phyloP scores from a whole-genome alignment of 140 eudicot species.

The Ambrosia hybrid region DNA sequence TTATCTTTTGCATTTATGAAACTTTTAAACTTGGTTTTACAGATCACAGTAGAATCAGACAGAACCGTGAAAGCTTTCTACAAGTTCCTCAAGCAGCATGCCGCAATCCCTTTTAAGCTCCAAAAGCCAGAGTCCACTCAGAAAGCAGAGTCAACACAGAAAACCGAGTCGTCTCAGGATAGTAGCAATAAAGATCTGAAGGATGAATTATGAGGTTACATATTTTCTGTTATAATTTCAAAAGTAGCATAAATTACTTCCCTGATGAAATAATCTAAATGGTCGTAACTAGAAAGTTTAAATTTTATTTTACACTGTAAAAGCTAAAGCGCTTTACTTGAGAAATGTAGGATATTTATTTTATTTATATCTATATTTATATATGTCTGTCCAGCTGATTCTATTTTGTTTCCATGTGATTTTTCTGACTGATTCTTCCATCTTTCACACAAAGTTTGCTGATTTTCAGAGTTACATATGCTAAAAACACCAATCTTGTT shows the following conservation, averaged over 20 bases:
- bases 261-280: slow-evolving; percentile 18
- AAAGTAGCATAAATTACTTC: slow-evolving; percentile 20
- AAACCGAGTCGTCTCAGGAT: slow-evolving; percentile 13
- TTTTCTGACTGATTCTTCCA: slow-evolving; percentile 21
- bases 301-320: background rate
- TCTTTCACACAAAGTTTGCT: slow-evolving; percentile 9
- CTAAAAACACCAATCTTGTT: background rate
- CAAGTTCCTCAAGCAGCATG: slow-evolving; percentile 74
- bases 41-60: slow-evolving; percentile 66
- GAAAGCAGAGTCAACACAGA: slow-evolving; percentile 32
- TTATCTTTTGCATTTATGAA: background rate
- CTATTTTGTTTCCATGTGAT: slow-evolving; percentile 26
- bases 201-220: slow-evolving; percentile 50
- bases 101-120: slow-evolving; percentile 75
- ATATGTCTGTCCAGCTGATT: background rate
- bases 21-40: slow-evolving; percentile 25
- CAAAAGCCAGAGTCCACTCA: slow-evolving; percentile 50
- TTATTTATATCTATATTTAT: background rate
- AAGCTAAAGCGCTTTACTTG: slow-evolving; percentile 28
- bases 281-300: background rate
- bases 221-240: slow-evolving; percentile 21
- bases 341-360: slow-evolving; percentile 21
- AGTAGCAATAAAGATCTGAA: slow-evolving; percentile 39
- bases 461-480: slow-evolving; percentile 18
- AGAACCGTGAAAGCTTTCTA: slow-evolving; percentile 65